Evolutionary conservation across 1,139 yeast genomes (phyloP).

Genomic region (Taphrina confusa): DNA sequence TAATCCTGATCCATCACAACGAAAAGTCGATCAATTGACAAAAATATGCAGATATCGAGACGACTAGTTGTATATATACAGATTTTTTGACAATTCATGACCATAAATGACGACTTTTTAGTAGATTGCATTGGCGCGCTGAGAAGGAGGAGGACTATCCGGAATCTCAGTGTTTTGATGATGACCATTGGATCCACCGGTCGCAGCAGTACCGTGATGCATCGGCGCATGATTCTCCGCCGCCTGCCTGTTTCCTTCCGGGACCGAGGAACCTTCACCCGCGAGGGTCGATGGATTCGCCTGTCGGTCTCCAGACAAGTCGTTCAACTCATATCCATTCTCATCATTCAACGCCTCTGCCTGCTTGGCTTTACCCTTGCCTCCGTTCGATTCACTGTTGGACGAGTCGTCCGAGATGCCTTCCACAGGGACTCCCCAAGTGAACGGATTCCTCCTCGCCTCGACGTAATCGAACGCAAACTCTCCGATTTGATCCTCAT

Average conservation of each 20-base stretch:
- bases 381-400: constrained; percentile 4
- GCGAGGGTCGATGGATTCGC: too few relatives aligned
- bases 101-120: too few relatives aligned
- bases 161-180: background rate
- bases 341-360: constrained; percentile 23
- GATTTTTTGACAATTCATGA: too few relatives aligned
- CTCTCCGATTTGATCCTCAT: constrained; percentile 96
- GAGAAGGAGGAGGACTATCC: constrained; percentile 11
- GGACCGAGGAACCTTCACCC: constrained; percentile 3
- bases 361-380: constrained; percentile 28
- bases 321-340: constrained; percentile 24
- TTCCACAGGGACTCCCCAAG: constrained; percentile 51
- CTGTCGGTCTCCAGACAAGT: constrained; percentile 17
- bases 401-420: constrained; percentile 22
- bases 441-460: constrained; percentile 87
- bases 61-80: too few relatives aligned
- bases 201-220: background rate
- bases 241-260: constrained; percentile 18
- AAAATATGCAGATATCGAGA: too few relatives aligned
- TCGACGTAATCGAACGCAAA: constrained; percentile 98
- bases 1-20: too few relatives aligned
- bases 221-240: constrained; percentile 1
- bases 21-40: too few relatives aligned
- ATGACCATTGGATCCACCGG: background rate
- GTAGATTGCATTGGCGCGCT: constrained; percentile 9